These are phyloP conservation scores for Pleurotus pulmonarius DNA, from an alignment of 768 basidiomycete genomes.

Conservation along the genomic window DNA sequence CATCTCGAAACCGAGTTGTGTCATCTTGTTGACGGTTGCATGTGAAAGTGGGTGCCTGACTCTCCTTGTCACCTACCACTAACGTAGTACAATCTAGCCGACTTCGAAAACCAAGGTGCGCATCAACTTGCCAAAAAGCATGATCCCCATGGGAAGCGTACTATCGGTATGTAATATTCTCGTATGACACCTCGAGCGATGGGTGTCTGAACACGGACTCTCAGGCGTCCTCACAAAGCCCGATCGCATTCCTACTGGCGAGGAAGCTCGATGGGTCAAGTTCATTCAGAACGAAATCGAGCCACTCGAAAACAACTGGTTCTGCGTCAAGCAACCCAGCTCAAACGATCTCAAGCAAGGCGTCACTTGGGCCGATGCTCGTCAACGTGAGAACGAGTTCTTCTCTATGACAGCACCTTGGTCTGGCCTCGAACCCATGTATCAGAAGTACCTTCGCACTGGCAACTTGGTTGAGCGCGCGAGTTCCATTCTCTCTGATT, in stretches of 20 bases:
- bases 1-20: conserved; percentile 59
- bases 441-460: conserved; percentile 54
- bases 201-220: too few species aligned
- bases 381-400: conserved; percentile 50
- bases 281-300: conserved; percentile 54
- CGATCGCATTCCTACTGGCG: conserved; percentile 56
- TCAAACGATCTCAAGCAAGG: conserved; percentile 46
- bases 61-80: not conserved
- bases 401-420: conserved; percentile 52
- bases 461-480: conserved; percentile 51
- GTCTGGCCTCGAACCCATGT: conserved; percentile 46
- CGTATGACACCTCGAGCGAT: too few species aligned
- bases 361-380: conserved; percentile 59
- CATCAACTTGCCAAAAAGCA: conserved; percentile 57
- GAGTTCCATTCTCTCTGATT: conserved; percentile 56
- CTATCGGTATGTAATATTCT: conserved; percentile 51
- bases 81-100: conserved; percentile 39
- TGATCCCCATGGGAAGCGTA: conserved; percentile 63
- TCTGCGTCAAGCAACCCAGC: conserved; percentile 52
- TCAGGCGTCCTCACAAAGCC: conserved; percentile 74
- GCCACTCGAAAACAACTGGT: conserved; percentile 54
- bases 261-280: conserved; percentile 52
- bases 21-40: conserved; percentile 55
- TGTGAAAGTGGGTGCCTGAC: conserved; percentile 51
- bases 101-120: conserved; percentile 78